These are phyloP conservation scores for Eimeria necatrix DNA, from an alignment of 169 alveolate species.

Conservation along the genomic window DNA sequence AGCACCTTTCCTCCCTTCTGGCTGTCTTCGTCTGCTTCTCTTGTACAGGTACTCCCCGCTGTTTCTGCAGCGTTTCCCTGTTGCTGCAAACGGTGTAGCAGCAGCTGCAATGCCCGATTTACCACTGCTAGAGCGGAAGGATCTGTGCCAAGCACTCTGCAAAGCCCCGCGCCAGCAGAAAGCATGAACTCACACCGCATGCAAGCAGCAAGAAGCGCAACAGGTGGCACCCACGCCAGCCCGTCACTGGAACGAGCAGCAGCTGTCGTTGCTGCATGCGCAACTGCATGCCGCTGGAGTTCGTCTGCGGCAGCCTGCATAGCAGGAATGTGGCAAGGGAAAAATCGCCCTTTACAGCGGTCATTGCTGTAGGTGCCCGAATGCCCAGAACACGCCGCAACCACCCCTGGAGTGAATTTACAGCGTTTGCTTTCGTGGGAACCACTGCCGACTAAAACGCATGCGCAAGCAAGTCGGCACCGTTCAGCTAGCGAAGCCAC, in stretches of 20 bases:
- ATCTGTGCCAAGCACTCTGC: slow-evolving; percentile 56
- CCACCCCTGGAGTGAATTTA: slow-evolving; percentile 41
- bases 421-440: slow-evolving; percentile 23
- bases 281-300: slow-evolving; percentile 74
- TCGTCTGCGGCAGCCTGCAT: slow-evolving; percentile 71
- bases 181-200: slow-evolving; percentile 61
- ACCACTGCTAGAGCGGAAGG: slow-evolving; percentile 61
- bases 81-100: slow-evolving; percentile 68
- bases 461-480: slow-evolving; percentile 72
- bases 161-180: slow-evolving; percentile 64
- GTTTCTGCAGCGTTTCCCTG: slow-evolving; percentile 51
- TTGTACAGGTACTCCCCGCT: not conserved
- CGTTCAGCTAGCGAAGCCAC: slow-evolving; percentile 72
- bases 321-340: slow-evolving; percentile 60
- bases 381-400: slow-evolving; percentile 28
- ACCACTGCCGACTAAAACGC: slow-evolving; percentile 39
- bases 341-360: slow-evolving; percentile 25
- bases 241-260: slow-evolving; percentile 63
- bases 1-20: not conserved
- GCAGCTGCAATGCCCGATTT: slow-evolving; percentile 43
- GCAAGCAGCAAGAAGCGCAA: slow-evolving; percentile 64
- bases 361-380: not conserved
- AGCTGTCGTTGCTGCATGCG: slow-evolving; percentile 54
- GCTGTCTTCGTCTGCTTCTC: not conserved
- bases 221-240: slow-evolving; percentile 65